Evolutionary conservation across 2,329 filamentous ascomycete species (phyloP), one percentile per base, ranked within the genome.

Genomic region (Cladophialophora psammophila): DNA sequence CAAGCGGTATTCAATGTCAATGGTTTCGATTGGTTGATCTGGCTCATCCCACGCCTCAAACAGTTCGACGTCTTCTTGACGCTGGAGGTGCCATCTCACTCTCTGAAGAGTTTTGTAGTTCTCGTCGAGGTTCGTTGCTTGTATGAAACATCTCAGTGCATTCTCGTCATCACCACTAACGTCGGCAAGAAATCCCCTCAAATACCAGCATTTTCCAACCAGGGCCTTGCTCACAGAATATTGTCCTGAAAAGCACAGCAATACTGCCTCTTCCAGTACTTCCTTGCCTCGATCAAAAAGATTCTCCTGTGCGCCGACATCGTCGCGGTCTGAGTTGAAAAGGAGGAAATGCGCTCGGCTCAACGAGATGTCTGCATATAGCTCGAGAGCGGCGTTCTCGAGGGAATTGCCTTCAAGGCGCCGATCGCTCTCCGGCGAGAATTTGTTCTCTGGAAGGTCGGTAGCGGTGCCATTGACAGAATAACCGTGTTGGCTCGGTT

Each of bases 321-420:
- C 38, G 13, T 54, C 56, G 6, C 9, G 9, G 20, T 10, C 31
- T 3, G 66, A 54, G 40, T 55, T 45, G 56, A 64, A 64, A 52
- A 69, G 61, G 26, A 66, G 52, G 8, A 64, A 60, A 40, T 69
- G 67, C 31, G 64, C 60, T 58, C 64, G 67, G 61, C 60, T 59
- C 15, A 69, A 20, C 5, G 66, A 52, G n/a, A 40, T 60, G 15
- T 64, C 31, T 10, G 26, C 42, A 38, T 64, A 66, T 8, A 69
- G 57, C 48, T 66, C 67, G 52, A 69, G 52, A 7, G 57, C 60
- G 12, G 32, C 26, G 8, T 26, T 52, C 52, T 64, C 55, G 3
- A 48, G 50, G 18, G 26, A 15, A 1, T 40, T 2, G 6, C 31
- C 38, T 50, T 31, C 52, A 7, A 31, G 4, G 3, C 8, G n/a